phyloP scores from a whole-genome alignment of 352 stramenopile species.

The Globisporangium megalacanthum region DNA sequence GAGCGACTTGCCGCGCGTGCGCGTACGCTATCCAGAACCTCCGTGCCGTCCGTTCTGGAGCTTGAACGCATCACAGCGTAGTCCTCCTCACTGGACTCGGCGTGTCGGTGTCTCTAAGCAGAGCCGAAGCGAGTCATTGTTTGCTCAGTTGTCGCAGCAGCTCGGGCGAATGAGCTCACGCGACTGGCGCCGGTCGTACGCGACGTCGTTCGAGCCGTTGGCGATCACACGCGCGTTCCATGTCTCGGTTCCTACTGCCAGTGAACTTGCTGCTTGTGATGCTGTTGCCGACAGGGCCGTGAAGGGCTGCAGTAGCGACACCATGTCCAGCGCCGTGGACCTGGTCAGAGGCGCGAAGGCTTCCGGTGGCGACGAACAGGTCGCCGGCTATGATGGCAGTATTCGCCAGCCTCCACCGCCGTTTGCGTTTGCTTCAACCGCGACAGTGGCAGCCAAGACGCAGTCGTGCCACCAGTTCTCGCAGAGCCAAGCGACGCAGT shows the following conservation, averaged over 20 bases:
- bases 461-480: not conserved
- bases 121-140: conserved; percentile 4
- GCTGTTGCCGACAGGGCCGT: not conserved
- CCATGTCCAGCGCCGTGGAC: not conserved
- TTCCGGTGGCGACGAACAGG: not conserved
- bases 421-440: not conserved
- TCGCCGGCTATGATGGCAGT: not conserved
- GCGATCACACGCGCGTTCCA: conserved; percentile 32
- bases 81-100: too few species aligned
- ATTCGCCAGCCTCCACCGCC: conserved; percentile 11
- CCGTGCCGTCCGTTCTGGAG: conserved; percentile 9
- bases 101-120: not conserved
- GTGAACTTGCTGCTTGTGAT: not conserved
- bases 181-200: conserved; percentile 24
- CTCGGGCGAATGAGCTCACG: conserved; percentile 11
- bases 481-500: conserved; percentile 28
- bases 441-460: not conserved
- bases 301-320: not conserved
- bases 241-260: conserved; percentile 11
- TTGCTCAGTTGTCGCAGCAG: conserved; percentile 14
- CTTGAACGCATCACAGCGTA: not conserved
- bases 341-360: not conserved
- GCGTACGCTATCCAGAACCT: not conserved
- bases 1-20: conserved; percentile 10
- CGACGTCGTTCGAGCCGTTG: conserved; percentile 33